Evolutionary conservation across 2,329 filamentous ascomycete genomes (phyloP), one percentile per base, ranked within the genome.

Genomic region (Curvularia eragrostidis): DNA sequence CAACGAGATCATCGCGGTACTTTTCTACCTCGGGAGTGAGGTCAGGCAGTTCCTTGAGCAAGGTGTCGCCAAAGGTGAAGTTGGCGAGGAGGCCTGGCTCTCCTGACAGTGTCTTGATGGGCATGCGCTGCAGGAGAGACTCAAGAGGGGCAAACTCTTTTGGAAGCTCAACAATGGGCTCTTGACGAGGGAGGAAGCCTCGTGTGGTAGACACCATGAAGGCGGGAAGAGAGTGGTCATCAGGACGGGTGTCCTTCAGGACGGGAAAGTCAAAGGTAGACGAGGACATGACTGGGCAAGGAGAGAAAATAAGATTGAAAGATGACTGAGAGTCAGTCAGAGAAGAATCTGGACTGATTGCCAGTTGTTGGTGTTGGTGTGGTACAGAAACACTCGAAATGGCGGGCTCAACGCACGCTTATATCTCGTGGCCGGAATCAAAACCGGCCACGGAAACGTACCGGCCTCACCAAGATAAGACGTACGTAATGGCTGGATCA

Each of bases 181-280:
- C 75, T 48, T 78, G 73, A 13, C 90, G 85, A 12, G 90, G 90
- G 32, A 94, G 82, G 75, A 93, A 94, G 50, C 90, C 90, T 56
- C 89, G 83, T 3, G 86, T 85, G 21, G 87, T 91, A 43, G 89
- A 91, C 38, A 93, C 89, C 86, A 91, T 91, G 81, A 93, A 93
- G 67, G 89, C 86, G 5, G 88, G 88, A 26, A 91, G 80, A 42
- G 86, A 83, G 54, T 73, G 83, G 75, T 91, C 87, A 58, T 87
- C 76, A 1, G 87, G 86, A 72, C 78, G 81, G 57, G 86, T 84
- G 78, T 90, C 88, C 55, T 82, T 78, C 42, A 91, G 81, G 77
- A 91, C 84, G 53, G 82, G 78, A 74, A 91, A 90, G 61, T 74
- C 56, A 51, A 77, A 76, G n/a, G 62, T 54, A 43, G 69, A 58